Evolutionary conservation across 768 basidiomycete genomes (phyloP), one percentile per base, ranked within the genome.

Genomic region (Pleurotus pulmonarius): DNA sequence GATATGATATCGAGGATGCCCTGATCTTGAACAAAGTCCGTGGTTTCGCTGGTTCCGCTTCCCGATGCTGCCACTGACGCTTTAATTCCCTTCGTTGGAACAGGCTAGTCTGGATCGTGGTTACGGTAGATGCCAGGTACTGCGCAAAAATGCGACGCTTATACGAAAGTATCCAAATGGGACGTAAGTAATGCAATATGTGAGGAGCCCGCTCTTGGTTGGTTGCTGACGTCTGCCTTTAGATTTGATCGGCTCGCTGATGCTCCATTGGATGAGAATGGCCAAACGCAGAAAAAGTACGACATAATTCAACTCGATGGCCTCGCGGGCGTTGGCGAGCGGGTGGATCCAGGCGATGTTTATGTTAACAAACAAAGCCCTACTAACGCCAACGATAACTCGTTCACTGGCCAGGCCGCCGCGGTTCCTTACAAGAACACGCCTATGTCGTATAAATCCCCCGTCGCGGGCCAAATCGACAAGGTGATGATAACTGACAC

Each of bases 1-100:
- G 97, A 22, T 99, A 98, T 69, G 97, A 99, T 78, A 99, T 99
- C 61, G 97, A 99, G 75, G 97, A 99, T 69, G 97, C 97, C 2
- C 77, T 98, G 55, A 98, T 99, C 64, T 77, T 96, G 58, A 99
- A 99, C 71, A 94, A 88, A 78, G 92, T 86, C 51, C 44, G 76
- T 49, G 38, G 22, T 37, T 44, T 8, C 29, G 9, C 29, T 34
- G 29, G 29, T 56, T 48, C 55, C 47, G 47, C 43, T 47, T 60
- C 29, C 29, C 9, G 29, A 34, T 34, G 29, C 11, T 34, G 29
- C 24, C 56, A 25, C 12, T 43, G 24, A 15, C 16, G 41, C 38
- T 16, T 4, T 43, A 8, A 29, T 22, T 29, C 49, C 25, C 46
- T 46, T 49, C 43, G 12, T 38, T 55, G 57, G 38, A 52, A 39